These are phyloP conservation scores for Alisma plantagoaquatica DNA, from an alignment of 106 monocot genomes.

Conservation along the genomic window DNA sequence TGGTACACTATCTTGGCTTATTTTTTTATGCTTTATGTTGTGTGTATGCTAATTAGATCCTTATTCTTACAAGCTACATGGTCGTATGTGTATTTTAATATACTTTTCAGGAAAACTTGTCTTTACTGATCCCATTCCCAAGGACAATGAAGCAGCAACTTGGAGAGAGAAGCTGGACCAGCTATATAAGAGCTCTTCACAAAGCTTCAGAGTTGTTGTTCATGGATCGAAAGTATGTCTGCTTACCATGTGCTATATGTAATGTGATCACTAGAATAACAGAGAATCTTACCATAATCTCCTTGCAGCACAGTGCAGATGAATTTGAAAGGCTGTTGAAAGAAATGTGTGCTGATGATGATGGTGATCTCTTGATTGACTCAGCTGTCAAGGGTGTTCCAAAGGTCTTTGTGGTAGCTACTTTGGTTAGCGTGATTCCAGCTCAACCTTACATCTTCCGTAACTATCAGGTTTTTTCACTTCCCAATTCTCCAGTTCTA, in stretches of 20 bases:
- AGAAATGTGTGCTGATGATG: constrained; percentile 97
- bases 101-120: constrained; percentile 81
- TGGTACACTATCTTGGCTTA: constrained; percentile 31
- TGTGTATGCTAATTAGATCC: neutral
- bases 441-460: constrained; percentile 99
- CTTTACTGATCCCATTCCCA: constrained; percentile 78
- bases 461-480: constrained; percentile 87
- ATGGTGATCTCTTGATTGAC: constrained; percentile 93
- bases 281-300: too few species aligned
- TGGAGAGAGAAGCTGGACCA: constrained; percentile 98
- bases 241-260: too few species aligned
- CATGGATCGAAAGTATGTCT: constrained; percentile 92
- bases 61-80: too few species aligned
- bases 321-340: constrained; percentile 86
- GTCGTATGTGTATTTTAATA: too few species aligned
- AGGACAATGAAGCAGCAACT: constrained; percentile 89
- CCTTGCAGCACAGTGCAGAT: constrained; percentile 98
- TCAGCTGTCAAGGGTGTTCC: constrained; percentile 88
- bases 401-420: constrained; percentile 96
- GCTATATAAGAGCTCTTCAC: constrained; percentile 97
- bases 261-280: too few species aligned
- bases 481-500: too few species aligned
- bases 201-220: constrained; percentile 96
- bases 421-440: constrained; percentile 79
- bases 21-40: neutral